phyloP scores from a whole-genome alignment of 345 rosid genomes.

The Xanthoceras sorbifolium region DNA sequence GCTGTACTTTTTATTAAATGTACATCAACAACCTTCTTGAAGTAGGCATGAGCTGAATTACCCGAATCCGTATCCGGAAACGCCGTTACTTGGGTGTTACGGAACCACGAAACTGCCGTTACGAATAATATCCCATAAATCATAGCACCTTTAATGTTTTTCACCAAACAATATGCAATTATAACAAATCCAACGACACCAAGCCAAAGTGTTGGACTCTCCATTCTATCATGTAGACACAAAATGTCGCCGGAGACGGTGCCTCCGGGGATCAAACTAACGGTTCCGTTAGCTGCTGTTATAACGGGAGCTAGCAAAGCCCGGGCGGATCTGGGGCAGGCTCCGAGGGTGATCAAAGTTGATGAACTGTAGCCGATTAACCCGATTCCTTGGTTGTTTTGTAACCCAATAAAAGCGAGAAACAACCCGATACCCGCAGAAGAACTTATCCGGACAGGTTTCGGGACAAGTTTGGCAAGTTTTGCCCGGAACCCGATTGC shows the following conservation, averaged over 20 bases:
- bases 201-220: slow-evolving; percentile 56
- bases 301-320: slow-evolving; percentile 43
- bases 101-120: slow-evolving; percentile 53
- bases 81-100: slow-evolving; percentile 47
- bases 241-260: slow-evolving; percentile 38
- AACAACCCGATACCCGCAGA: slow-evolving; percentile 29
- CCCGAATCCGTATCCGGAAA: slow-evolving; percentile 45
- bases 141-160: slow-evolving; percentile 50
- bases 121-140: slow-evolving; percentile 54
- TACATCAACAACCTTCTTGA: slow-evolving; percentile 53
- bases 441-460: slow-evolving; percentile 23
- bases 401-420: slow-evolving; percentile 25
- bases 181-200: slow-evolving; percentile 53
- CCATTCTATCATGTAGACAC: slow-evolving; percentile 44
- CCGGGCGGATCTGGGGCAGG: not conserved
- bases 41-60: slow-evolving; percentile 40
- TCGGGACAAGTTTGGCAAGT: slow-evolving; percentile 21
- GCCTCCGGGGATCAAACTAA: slow-evolving; percentile 35
- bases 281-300: slow-evolving; percentile 43
- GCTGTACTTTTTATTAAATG: slow-evolving; percentile 45
- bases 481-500: slow-evolving; percentile 24
- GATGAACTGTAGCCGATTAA: slow-evolving; percentile 31
- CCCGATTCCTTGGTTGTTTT: slow-evolving; percentile 33
- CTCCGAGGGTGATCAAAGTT: slow-evolving; percentile 22
- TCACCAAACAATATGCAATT: slow-evolving; percentile 48